A percentile compares a stretch with the other conserved stretches of the same genome.
Evolutionary conservation across 2,329 filamentous ascomycete species (phyloP).

Genomic region (Harringtonia aguacate): DNA sequence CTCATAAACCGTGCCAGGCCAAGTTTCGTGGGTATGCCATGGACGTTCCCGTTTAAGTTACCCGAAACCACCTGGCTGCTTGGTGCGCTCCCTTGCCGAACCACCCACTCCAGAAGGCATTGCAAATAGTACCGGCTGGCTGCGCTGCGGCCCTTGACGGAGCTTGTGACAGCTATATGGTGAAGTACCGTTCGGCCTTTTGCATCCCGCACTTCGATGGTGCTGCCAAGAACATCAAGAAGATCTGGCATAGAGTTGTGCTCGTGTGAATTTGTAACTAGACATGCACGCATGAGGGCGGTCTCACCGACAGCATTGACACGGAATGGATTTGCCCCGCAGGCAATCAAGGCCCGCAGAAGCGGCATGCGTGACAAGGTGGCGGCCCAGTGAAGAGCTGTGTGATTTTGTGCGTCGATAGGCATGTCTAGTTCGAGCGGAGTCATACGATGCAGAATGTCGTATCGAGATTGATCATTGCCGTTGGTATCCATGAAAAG

Average conservation of each 20-base stretch:
- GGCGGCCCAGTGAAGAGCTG: constrained; percentile 90
- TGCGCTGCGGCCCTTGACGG: constrained; percentile 83
- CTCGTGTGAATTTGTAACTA: constrained; percentile 90
- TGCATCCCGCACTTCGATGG: constrained; percentile 82
- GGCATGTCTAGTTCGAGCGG: constrained; percentile 82
- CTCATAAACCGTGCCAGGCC: constrained; percentile 89
- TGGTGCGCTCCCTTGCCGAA: constrained; percentile 56
- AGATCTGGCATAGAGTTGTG: constrained; percentile 83
- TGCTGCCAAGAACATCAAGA: constrained; percentile 76
- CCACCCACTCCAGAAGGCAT: constrained; percentile 86
- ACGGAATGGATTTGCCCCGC: constrained; percentile 77
- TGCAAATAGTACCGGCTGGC: constrained; percentile 95
- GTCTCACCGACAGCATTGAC: constrained; percentile 88
- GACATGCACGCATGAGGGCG: constrained; percentile 82
- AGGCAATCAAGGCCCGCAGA: constrained; percentile 67
- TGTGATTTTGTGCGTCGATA: constrained; percentile 81
- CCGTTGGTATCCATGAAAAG: constrained; percentile 68
- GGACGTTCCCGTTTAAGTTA: constrained; percentile 9
- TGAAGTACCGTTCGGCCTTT: constrained; percentile 88
- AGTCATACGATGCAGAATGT: constrained; percentile 64
- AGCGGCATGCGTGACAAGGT: constrained; percentile 80
- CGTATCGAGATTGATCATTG: constrained; percentile 60
- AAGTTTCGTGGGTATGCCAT: constrained; percentile 50
- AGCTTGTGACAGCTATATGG: constrained; percentile 91
- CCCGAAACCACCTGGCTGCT: constrained; percentile 26